Conservation (phyloP, 106 monocot genomes). For the Dendrobium catenatum region DNA sequence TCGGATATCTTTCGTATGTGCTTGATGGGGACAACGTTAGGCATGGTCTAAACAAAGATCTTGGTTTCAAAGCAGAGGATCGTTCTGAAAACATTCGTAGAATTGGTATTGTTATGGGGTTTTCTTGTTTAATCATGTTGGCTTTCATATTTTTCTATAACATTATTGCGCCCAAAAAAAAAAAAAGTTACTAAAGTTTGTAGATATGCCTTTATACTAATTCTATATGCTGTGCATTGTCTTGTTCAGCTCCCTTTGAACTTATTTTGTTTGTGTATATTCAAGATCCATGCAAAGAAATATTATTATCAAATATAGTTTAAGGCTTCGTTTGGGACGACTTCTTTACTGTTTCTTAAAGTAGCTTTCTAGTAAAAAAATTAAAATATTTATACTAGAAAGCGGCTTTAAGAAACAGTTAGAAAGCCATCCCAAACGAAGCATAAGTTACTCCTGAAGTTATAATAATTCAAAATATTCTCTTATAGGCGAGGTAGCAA, state of each 20-base stretch:
- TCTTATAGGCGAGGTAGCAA: slow-evolving; percentile 80
- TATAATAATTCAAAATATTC: not conserved
- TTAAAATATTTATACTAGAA: no score
- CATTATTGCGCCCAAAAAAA: not conserved
- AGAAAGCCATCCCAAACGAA: no score
- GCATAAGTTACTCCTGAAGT: not conserved
- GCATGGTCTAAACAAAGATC: slow-evolving; percentile 89
- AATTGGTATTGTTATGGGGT: slow-evolving; percentile 38
- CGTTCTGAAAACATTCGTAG: slow-evolving; percentile 93
- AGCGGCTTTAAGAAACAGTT: no score
- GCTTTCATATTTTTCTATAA: not conserved
- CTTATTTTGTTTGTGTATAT: no score
- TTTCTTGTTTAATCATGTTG: not conserved
- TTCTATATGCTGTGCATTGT: not conserved
- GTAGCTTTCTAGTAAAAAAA: no score
- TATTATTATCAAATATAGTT: not conserved
- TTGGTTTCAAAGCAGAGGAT: slow-evolving; percentile 79
- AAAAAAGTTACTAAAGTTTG: not conserved
- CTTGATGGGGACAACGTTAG: slow-evolving; percentile 96
- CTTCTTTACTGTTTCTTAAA: no score
- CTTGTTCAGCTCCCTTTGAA: no score
- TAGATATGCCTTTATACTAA: not conserved
- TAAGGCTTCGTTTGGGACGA: no score
- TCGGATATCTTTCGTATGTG: slow-evolving; percentile 71
- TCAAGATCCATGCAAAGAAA: not conserved